Conservation (phyloP, 495 filamentous ascomycete genomes). For the Lasiosphaeria hispida region DNA sequence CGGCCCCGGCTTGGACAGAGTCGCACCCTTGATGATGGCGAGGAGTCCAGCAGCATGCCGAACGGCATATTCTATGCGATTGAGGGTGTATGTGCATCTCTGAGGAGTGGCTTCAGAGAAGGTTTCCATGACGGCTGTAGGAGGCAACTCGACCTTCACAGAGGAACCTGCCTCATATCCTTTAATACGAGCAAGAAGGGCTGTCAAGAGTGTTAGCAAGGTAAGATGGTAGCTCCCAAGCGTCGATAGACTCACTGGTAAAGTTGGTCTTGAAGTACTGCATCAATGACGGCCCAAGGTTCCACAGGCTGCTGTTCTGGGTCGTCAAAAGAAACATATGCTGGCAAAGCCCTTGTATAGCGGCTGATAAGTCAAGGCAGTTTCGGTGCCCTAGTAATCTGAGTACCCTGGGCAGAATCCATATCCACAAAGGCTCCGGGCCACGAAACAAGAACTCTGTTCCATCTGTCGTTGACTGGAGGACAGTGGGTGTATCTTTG, state of each 20-base stretch:
- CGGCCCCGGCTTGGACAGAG: background rate
- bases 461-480: constrained; percentile 50
- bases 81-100: constrained; percentile 20
- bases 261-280: constrained; percentile 43
- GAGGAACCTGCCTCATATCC: background rate
- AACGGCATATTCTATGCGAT: constrained; percentile 23
- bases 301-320: constrained; percentile 42
- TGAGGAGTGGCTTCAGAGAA: constrained; percentile 11
- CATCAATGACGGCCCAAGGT: constrained; percentile 42
- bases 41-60: constrained; percentile 28
- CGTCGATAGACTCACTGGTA: constrained; percentile 30
- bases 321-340: constrained; percentile 40
- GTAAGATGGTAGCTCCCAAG: background rate
- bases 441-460: constrained; percentile 45
- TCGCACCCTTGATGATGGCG: constrained; percentile 19
- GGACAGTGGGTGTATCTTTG: constrained; percentile 66
- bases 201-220: constrained; percentile 13
- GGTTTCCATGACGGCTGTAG: constrained; percentile 16
- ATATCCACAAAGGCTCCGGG: constrained; percentile 69
- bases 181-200: constrained; percentile 21
- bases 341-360: constrained; percentile 51
- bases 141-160: constrained; percentile 24
- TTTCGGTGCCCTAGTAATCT: constrained; percentile 50
- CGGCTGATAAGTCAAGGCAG: constrained; percentile 40
- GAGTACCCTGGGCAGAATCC: constrained; percentile 68